Evolutionary conservation across 2,329 filamentous ascomycete genomes (phyloP).

Genomic region (Cordyceps fumosorosea): DNA sequence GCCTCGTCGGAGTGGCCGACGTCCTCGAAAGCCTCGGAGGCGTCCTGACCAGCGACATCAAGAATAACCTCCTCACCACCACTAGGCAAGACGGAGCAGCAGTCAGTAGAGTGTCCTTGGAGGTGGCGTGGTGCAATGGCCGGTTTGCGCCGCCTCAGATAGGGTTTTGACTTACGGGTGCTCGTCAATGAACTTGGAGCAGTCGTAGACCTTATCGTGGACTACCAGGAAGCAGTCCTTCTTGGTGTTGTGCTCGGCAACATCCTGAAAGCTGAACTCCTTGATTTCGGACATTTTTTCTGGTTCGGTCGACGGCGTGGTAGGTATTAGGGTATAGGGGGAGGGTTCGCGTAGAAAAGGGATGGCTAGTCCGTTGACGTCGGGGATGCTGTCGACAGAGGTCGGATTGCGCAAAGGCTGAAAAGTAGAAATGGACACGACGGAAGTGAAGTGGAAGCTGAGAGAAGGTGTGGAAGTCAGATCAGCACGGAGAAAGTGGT

Average conservation of each 20-base stretch:
- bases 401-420: not conserved
- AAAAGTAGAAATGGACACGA: not conserved
- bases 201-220: slow-evolving; percentile 95
- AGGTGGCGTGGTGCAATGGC: not conserved
- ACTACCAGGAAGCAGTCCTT: slow-evolving; percentile 89
- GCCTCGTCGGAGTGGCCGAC: slow-evolving; percentile 99
- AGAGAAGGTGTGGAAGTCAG: slow-evolving; percentile 10
- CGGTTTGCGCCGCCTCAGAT: not conserved
- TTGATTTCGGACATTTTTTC: slow-evolving; percentile 25
- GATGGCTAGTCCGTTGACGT: not conserved
- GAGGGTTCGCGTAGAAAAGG: not conserved
- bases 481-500: not conserved
- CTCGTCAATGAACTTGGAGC: slow-evolving; percentile 87
- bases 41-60: slow-evolving; percentile 91
- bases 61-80: slow-evolving; percentile 98
- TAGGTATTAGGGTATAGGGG: not conserved
- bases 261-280: slow-evolving; percentile 70
- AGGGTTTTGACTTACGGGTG: slow-evolving; percentile 63
- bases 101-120: not conserved
- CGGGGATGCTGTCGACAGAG: not conserved
- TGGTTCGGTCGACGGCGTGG: not conserved
- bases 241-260: slow-evolving; percentile 83
- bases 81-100: slow-evolving; percentile 38
- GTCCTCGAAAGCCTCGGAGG: slow-evolving; percentile 97
- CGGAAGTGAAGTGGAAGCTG: not conserved